A percentile compares a stretch with the other conserved stretches of the same genome.
These are phyloP conservation scores for Stellera chamaejasme DNA, from an alignment of 345 rosid genomes.

Conservation along the genomic window DNA sequence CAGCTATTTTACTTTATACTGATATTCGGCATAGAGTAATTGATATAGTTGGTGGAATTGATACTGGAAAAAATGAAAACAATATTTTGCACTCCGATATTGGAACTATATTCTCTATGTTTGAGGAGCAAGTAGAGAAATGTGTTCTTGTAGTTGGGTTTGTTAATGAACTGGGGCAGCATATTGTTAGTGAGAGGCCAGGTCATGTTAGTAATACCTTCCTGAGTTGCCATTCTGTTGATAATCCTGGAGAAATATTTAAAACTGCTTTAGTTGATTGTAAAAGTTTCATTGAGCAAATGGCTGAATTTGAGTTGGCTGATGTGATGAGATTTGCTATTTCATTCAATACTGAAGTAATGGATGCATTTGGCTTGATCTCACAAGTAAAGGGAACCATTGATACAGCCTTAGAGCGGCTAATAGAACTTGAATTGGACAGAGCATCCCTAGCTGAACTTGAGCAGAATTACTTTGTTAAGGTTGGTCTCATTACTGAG, in stretches of 20 bases:
- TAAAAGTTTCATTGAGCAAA: slow-evolving; percentile 46
- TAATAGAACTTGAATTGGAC: slow-evolving; percentile 70
- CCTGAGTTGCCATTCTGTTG: slow-evolving; percentile 30
- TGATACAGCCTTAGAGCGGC: slow-evolving; percentile 73
- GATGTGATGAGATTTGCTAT: slow-evolving; percentile 60
- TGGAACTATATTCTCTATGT: slow-evolving; percentile 38
- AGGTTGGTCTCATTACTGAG: slow-evolving; percentile 82
- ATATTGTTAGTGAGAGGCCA: slow-evolving; percentile 32
- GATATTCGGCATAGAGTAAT: slow-evolving; percentile 44
- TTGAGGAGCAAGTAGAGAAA: slow-evolving; percentile 81
- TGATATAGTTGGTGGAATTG: slow-evolving; percentile 29
- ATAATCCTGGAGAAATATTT: slow-evolving; percentile 52
- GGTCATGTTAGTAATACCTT: slow-evolving; percentile 20
- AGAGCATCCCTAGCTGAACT: slow-evolving; percentile 66
- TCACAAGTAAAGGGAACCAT: slow-evolving; percentile 74
- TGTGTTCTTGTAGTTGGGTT: slow-evolving; percentile 50
- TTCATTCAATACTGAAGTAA: slow-evolving; percentile 59
- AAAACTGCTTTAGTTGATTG: slow-evolving; percentile 46
- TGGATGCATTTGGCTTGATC: slow-evolving; percentile 76
- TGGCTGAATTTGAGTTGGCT: slow-evolving; percentile 62
- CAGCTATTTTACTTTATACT: slow-evolving; percentile 48
- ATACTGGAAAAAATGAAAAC: slow-evolving; percentile 28
- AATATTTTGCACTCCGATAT: slow-evolving; percentile 26
- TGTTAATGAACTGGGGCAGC: slow-evolving; percentile 44
- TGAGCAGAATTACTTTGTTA: slow-evolving; percentile 70